Base-by-base conservation (phyloP, 2,329 filamentous ascomycete species). In the Fusarium sp. region DNA sequence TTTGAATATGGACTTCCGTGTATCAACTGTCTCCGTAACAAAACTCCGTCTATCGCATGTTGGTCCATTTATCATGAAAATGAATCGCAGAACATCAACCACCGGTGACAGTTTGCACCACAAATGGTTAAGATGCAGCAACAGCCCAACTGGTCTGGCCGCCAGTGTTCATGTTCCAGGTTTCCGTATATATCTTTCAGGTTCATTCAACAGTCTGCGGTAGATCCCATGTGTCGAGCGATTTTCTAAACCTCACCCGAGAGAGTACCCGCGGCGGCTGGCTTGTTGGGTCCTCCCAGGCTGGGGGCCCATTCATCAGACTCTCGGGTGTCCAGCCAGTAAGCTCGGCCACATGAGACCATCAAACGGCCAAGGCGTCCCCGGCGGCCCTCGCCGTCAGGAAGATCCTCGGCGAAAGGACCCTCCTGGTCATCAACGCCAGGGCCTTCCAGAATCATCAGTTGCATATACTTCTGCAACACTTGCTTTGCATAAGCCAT, bases 401-500 rank as follows among this genome's bases (percentile, higher is more conserved):
- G 88, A 44, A 88, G 86, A 52, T 87, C 88, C 33, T 83, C 80
- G 0, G 87, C 86, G 79, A 97, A 97, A 0, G 84, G 93, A 83
- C 80, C 93, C 34, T 86, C 85, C 53, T 84, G 80, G 53, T 83
- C 81, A 58, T 86, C 82, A 28, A 80, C 77, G 37, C 79, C 78
- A 61, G 82, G 74, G 52, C 80, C 79, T 53, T 87, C 85, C 50
- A 91, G 84, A 41, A 80, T 78, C 75, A 80, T 77, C 44, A 80
- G 58, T 57, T 81, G 79, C 76, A 81, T 78, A 77, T 92, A 88
- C 71, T 90, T 89, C 62, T 92, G 87, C 50, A 97, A 81, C 15
- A 92, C 90, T 76, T 90, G 88, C 67, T 93, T 88, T 5, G 94
- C 93, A 78, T 92, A 96, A 8, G 92, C 89, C 80, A 97, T 89